Conservation (phyloP, 2,329 filamentous ascomycete species). For the Pyrenophora graminea region DNA sequence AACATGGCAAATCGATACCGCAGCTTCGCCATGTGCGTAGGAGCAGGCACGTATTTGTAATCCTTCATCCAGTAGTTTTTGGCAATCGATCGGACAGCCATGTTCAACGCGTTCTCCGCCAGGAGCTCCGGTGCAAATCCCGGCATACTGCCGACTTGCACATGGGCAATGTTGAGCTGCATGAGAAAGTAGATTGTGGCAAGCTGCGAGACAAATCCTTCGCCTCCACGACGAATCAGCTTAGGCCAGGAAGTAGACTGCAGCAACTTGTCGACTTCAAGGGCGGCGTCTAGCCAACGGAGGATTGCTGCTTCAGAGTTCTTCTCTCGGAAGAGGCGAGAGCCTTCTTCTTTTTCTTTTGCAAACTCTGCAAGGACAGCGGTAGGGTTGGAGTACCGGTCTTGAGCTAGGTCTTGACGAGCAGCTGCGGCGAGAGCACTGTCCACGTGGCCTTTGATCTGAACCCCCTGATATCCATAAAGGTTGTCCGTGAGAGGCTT, state of each 20-base stretch:
- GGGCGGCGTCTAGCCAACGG: slow-evolving; percentile 15
- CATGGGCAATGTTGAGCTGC: slow-evolving; percentile 21
- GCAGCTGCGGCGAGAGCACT: slow-evolving; percentile 13
- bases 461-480: slow-evolving; percentile 15
- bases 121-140: not conserved
- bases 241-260: slow-evolving; percentile 14
- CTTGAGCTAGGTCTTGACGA: slow-evolving; percentile 11
- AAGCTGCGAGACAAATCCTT: slow-evolving; percentile 16
- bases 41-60: slow-evolving; percentile 7
- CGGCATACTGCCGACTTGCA: slow-evolving; percentile 4
- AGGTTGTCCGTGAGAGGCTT: slow-evolving; percentile 17
- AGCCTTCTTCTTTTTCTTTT: slow-evolving; percentile 17
- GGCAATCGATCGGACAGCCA: slow-evolving; percentile 2
- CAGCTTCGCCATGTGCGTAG: slow-evolving; percentile 14
- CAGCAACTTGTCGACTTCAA: slow-evolving; percentile 15
- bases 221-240: slow-evolving; percentile 8
- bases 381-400: slow-evolving; percentile 13
- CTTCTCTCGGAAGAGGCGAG: slow-evolving; percentile 6
- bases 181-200: slow-evolving; percentile 22
- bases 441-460: slow-evolving; percentile 12
- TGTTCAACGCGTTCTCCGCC: slow-evolving; percentile 6
- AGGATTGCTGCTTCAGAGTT: not conserved
- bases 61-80: slow-evolving; percentile 14
- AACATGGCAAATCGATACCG: slow-evolving; percentile 12
- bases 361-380: slow-evolving; percentile 9